Percentiles rank a stretch among this genome's conserved stretches.
Conservation (phyloP, 1,284 basidiomycete species). For the Wolfiporia cocos region DNA sequence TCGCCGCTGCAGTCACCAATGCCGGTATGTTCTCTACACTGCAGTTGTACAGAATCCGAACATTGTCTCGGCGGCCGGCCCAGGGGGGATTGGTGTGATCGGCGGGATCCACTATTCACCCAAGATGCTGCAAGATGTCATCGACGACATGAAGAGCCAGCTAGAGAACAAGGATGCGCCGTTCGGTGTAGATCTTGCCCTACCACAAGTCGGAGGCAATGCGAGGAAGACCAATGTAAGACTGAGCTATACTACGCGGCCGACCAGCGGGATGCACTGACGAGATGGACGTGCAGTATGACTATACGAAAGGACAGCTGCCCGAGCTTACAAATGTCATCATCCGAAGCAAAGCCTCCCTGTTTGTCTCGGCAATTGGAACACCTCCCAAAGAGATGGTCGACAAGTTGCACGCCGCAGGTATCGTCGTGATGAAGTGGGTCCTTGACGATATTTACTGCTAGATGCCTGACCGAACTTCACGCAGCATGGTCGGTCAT, state of each 20-base stretch:
- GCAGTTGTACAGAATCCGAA: too few species aligned
- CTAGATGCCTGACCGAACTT: background rate
- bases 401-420: conserved; percentile 73
- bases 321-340: conserved; percentile 75
- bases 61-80: too few species aligned
- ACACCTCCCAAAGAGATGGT: conserved; percentile 82
- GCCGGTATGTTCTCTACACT: too few species aligned
- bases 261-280: too few species aligned
- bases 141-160: conserved; percentile 63
- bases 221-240: conserved; percentile 78
- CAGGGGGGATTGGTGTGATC: conserved; percentile 82
- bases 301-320: conserved; percentile 75
- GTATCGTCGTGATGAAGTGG: conserved; percentile 82
- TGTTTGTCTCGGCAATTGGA: conserved; percentile 84
- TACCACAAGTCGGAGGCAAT: conserved; percentile 74
- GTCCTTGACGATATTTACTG: too few species aligned
- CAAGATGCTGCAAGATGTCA: conserved; percentile 54
- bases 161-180: conserved; percentile 72
- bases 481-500: conserved; percentile 85
- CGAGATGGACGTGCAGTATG: conserved; percentile 38
- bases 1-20: conserved; percentile 78
- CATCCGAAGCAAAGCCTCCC: conserved; percentile 65
- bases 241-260: background rate
- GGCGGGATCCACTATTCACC: conserved; percentile 73
- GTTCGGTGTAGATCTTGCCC: conserved; percentile 77